Evolutionary conservation across 805 yeast species (phyloP).

Genomic region (Jamesozyma lodderae): DNA sequence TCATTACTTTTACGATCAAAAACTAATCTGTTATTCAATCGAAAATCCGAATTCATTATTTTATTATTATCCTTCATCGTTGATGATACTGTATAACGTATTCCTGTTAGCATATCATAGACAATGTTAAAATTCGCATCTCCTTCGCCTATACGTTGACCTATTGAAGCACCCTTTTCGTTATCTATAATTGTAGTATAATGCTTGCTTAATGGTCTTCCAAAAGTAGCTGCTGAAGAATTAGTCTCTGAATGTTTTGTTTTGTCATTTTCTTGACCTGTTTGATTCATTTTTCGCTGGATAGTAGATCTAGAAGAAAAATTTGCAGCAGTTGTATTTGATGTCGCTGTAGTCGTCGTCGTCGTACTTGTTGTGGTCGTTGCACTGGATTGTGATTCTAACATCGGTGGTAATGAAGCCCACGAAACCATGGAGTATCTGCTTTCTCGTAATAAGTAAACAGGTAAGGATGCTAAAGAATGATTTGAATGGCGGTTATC

Average conservation of each 20-base stretch:
- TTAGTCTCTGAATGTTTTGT: neutral
- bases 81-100: slow-evolving; percentile 86
- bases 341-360: slow-evolving; percentile 1
- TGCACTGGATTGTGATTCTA: slow-evolving; percentile 2
- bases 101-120: slow-evolving; percentile 94
- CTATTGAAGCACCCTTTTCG: slow-evolving; percentile 29
- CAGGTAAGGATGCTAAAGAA: slow-evolving; percentile 2
- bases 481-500: neutral
- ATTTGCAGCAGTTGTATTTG: neutral
- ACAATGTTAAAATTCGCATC: slow-evolving; percentile 90
- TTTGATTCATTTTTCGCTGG: neutral
- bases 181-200: slow-evolving; percentile 4
- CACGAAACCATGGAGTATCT: slow-evolving; percentile 1
- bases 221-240: neutral
- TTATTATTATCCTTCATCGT: slow-evolving; percentile 35
- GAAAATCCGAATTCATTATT: slow-evolving; percentile 58
- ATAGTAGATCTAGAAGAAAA: neutral
- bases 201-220: neutral
- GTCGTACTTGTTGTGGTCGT: slow-evolving; percentile 1
- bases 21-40: slow-evolving; percentile 64
- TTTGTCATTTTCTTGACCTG: neutral
- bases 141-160: slow-evolving; percentile 80
- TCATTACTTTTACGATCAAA: slow-evolving; percentile 81
- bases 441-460: slow-evolving; percentile 1
- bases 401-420: slow-evolving; percentile 4